These are phyloP conservation scores for Arctium minus DNA, from an alignment of 129 eudicot genomes.

Conservation along the genomic window DNA sequence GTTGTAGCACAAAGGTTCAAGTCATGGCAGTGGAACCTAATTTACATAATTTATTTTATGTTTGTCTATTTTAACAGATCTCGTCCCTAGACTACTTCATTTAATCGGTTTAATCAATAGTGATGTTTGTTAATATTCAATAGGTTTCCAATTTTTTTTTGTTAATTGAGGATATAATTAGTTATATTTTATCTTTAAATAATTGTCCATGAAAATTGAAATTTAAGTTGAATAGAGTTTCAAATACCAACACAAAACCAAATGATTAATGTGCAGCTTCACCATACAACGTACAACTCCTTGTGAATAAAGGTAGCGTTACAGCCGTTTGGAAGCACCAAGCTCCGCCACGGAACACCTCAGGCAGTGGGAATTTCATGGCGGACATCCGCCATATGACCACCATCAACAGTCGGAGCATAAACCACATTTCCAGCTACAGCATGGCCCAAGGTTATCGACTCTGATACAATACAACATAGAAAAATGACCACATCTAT, in stretches of 20 bases:
- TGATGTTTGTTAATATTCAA: too few species aligned
- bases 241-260: too few species aligned
- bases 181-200: too few species aligned
- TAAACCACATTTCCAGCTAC: constrained; percentile 8
- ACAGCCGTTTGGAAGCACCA: too few species aligned
- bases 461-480: constrained; percentile 17
- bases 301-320: background rate
- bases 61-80: too few species aligned
- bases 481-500: background rate
- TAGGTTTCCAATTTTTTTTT: too few species aligned
- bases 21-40: constrained; percentile 16
- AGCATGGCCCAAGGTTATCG: background rate
- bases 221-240: background rate
- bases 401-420: background rate
- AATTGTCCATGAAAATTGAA: too few species aligned
- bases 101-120: too few species aligned
- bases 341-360: background rate
- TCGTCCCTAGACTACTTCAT: too few species aligned
- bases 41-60: background rate
- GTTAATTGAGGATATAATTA: too few species aligned
- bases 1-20: constrained; percentile 14
- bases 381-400: background rate
- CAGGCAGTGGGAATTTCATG: background rate
- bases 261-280: background rate
- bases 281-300: background rate